phyloP scores from a whole-genome alignment of 108 stramenopile species.

The Pseudonitzschia pungens region DNA sequence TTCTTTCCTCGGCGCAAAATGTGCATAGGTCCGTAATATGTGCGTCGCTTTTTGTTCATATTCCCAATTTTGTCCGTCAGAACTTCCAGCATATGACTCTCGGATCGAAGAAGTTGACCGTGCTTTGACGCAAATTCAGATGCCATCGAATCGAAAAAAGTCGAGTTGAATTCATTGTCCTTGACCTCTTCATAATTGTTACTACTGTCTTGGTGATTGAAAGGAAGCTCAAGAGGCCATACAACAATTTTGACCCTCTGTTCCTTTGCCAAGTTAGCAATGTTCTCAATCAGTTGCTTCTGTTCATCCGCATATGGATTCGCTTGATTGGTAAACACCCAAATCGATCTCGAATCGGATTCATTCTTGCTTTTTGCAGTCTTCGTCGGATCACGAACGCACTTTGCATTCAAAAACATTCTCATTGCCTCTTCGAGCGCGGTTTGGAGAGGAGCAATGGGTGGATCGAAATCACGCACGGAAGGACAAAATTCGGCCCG shows the following conservation, averaged over 20 bases:
- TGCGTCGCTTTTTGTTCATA: constrained; percentile 27
- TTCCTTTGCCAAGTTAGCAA: constrained; percentile 54
- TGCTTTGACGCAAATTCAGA: background rate
- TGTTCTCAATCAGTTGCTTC: constrained; percentile 36
- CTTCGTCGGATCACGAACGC: constrained; percentile 43
- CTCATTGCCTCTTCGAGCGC: constrained; percentile 49
- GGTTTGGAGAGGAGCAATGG: constrained; percentile 27
- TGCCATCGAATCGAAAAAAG: constrained; percentile 23
- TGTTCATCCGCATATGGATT: constrained; percentile 43
- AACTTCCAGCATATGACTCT: background rate
- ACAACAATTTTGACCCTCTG: constrained; percentile 54
- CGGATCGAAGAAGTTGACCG: background rate
- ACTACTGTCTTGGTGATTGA: background rate
- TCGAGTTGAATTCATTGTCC: constrained; percentile 7
- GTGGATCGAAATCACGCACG: background rate
- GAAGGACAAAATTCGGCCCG: constrained; percentile 50
- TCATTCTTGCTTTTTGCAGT: constrained; percentile 33
- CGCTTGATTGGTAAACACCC: constrained; percentile 78
- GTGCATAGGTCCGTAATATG: constrained; percentile 54
- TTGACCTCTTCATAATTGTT: background rate
- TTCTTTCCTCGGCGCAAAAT: background rate
- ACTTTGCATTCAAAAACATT: constrained; percentile 55
- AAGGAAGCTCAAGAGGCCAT: constrained; percentile 41
- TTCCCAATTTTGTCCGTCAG: background rate
- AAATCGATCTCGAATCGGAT: constrained; percentile 58